These are phyloP conservation scores for Pseudogymnoascus sp. DNA, from an alignment of 2,329 filamentous ascomycete genomes.

Conservation along the genomic window DNA sequence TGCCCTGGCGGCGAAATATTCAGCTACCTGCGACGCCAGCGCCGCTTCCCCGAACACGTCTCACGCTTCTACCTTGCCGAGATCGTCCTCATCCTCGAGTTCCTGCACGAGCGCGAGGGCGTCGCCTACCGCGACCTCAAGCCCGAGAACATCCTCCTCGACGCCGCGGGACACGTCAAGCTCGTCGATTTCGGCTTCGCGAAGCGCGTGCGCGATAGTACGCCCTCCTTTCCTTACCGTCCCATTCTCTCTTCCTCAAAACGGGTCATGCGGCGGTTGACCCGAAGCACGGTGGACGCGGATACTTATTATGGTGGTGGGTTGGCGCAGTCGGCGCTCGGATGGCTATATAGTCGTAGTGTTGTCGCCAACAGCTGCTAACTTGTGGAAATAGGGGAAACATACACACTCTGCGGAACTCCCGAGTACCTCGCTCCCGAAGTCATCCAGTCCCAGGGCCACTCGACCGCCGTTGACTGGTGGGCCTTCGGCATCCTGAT, in stretches of 20 bases:
- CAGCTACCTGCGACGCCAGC: constrained; percentile 70
- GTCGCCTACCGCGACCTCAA: constrained; percentile 79
- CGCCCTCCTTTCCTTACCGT: constrained; percentile 20
- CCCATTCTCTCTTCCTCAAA: constrained; percentile 2
- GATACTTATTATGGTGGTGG: constrained; percentile 10
- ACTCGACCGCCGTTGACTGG: constrained; percentile 75
- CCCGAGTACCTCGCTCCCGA: constrained; percentile 80
- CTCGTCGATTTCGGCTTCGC: constrained; percentile 82
- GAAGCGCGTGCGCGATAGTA: constrained; percentile 63
- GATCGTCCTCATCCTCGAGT: constrained; percentile 76
- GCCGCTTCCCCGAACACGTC: constrained; percentile 71
- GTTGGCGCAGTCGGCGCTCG: constrained; percentile 4
- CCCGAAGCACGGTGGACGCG: constrained; percentile 1
- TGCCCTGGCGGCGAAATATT: constrained; percentile 81
- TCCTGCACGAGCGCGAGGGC: constrained; percentile 70
- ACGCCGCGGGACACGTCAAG: constrained; percentile 72
- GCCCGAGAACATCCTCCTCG: constrained; percentile 75
- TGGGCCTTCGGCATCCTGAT: constrained; percentile 81
- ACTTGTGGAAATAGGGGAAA: constrained; percentile 47
- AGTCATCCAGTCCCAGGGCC: constrained; percentile 76
- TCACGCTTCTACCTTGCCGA: constrained; percentile 79
- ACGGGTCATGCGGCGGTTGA: constrained; percentile 8
- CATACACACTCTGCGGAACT: constrained; percentile 77
- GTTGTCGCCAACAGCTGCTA: neutral
- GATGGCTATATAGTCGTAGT: neutral